Conservation (phyloP, 1,284 basidiomycete genomes). For the Cutaneotrichosporon daszewskae region DNA sequence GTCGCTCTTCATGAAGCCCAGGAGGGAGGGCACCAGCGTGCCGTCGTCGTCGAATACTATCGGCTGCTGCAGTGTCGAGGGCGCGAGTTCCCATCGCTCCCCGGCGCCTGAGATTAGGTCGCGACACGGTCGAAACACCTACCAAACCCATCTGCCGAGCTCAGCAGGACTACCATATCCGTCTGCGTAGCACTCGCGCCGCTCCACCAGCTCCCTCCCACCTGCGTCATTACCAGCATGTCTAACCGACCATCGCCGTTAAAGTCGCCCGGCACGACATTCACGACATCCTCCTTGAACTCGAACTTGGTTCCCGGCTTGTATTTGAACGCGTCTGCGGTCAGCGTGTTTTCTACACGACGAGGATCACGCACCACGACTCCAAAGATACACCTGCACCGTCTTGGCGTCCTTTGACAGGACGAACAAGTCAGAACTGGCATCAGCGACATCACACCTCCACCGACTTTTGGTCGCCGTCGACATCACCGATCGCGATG, state of each 20-base stretch:
- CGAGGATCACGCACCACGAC: conserved; percentile 57
- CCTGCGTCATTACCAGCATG: conserved; percentile 71
- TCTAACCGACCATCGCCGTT: conserved; percentile 88
- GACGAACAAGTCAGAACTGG: conserved; percentile 73
- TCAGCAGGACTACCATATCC: conserved; percentile 62
- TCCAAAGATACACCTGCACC: conserved; percentile 73
- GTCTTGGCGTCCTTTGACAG: conserved; percentile 67
- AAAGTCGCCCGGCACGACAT: conserved; percentile 87
- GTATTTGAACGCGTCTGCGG: conserved; percentile 51
- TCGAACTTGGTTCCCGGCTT: conserved; percentile 33
- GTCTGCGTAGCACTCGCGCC: conserved; percentile 44
- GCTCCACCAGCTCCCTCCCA: conserved; percentile 49
- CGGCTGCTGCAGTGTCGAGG: conserved; percentile 56
- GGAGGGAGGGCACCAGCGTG: conserved; percentile 79
- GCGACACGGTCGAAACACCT: background rate
- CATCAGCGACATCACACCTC: conserved; percentile 5
- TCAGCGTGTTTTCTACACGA: background rate
- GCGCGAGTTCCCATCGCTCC: conserved; percentile 22
- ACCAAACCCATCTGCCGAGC: conserved; percentile 59
- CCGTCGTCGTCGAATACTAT: conserved; percentile 81
- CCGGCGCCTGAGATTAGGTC: too few species aligned
- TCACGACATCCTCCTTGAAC: conserved; percentile 54
- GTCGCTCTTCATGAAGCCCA: conserved; percentile 56
- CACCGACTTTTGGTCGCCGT: conserved; percentile 87
- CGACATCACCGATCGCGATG: conserved; percentile 87